These are phyloP conservation scores for Miamiensis avidus DNA, from an alignment of 169 alveolate genomes.

Conservation along the genomic window DNA sequence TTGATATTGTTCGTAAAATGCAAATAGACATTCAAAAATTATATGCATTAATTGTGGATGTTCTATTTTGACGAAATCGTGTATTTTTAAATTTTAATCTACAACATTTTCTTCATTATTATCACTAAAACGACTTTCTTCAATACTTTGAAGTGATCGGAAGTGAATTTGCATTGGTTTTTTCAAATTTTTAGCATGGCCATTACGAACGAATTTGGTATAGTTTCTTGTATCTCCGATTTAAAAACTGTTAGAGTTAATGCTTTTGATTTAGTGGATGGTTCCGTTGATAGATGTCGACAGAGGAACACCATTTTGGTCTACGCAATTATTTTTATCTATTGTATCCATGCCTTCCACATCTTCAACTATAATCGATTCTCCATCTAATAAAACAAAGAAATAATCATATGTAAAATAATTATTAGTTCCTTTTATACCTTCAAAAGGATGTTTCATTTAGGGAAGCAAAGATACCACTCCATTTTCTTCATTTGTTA, in stretches of 20 bases:
- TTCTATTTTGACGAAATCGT: conserved; percentile 32
- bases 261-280: conserved; percentile 12
- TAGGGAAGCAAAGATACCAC: conserved; percentile 47
- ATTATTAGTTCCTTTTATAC: background rate
- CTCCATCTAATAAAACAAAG: conserved; percentile 24
- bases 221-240: background rate
- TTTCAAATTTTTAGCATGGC: conserved; percentile 35
- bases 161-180: conserved; percentile 15
- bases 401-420: no score
- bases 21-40: background rate
- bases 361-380: conserved; percentile 51
- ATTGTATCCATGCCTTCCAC: conserved; percentile 68
- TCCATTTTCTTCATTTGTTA: conserved; percentile 4
- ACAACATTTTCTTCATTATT: background rate
- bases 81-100: conserved; percentile 19
- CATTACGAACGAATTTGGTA: conserved; percentile 29
- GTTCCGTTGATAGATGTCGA: conserved; percentile 38
- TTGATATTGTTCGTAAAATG: background rate
- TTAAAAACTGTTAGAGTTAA: background rate
- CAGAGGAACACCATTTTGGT: no score
- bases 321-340: no score
- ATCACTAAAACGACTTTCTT: background rate
- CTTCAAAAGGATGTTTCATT: conserved; percentile 38
- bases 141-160: background rate
- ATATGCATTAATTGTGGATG: background rate